Conservation (phyloP, 805 yeast genomes). For the Yarrowia sp. region DNA sequence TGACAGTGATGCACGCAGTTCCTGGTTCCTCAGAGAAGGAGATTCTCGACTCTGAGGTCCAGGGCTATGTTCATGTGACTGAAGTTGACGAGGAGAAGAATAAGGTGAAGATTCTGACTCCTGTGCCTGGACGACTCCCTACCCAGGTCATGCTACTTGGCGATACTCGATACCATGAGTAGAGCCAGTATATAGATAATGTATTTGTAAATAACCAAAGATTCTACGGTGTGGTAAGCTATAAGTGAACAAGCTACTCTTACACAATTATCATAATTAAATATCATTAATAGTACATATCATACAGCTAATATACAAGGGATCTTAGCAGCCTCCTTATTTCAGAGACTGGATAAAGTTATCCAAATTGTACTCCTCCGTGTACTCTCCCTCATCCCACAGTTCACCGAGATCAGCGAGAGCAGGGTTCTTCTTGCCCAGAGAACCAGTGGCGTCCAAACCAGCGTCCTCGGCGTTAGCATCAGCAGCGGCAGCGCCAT, state of each 20-base stretch:
- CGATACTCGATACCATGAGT: conserved; percentile 78
- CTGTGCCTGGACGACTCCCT: conserved; percentile 86
- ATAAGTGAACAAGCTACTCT: no score
- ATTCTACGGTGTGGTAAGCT: no score
- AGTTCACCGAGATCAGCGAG: conserved; percentile 86
- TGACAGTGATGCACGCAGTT: conserved; percentile 60
- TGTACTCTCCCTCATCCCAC: conserved; percentile 96
- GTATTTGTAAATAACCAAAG: conserved; percentile 1
- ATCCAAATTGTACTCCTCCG: conserved; percentile 94
- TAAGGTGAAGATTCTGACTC: conserved; percentile 69
- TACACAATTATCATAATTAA: no score
- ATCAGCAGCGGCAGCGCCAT: conserved; percentile 38
- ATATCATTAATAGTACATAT: conserved; percentile 8
- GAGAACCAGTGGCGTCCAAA: conserved; percentile 65
- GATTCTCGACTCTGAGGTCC: conserved; percentile 55
- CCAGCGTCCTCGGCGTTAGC: conserved; percentile 38
- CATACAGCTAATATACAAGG: conserved; percentile 7
- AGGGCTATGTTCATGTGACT: conserved; percentile 73
- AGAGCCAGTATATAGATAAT: conserved; percentile 28
- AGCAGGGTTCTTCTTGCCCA: conserved; percentile 71
- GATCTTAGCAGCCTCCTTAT: not conserved
- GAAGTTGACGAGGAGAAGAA: conserved; percentile 74
- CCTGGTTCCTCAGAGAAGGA: conserved; percentile 45
- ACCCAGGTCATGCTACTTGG: conserved; percentile 71
- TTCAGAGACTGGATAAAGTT: conserved; percentile 55